Evolutionary conservation across 805 yeast species (phyloP).

Genomic region (Monosporozyma solicola): DNA sequence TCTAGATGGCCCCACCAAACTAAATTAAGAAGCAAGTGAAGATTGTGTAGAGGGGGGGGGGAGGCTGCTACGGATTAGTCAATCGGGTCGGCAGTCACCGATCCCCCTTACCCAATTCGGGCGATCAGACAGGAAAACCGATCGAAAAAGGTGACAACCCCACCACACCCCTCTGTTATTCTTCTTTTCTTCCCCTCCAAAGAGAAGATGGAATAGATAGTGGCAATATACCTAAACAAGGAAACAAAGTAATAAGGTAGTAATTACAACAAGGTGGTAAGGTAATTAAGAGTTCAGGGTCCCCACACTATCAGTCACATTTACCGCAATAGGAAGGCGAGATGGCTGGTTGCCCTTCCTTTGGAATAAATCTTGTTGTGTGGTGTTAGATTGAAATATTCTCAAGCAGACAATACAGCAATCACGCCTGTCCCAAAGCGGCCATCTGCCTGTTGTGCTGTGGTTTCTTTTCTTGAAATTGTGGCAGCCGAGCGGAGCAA

Average conservation of each 20-base stretch:
- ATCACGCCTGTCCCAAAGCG: not conserved
- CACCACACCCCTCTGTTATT: too few relatives aligned
- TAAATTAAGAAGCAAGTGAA: too few relatives aligned
- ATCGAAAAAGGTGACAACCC: too few relatives aligned
- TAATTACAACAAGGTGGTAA: too few relatives aligned
- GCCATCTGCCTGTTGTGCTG: not conserved
- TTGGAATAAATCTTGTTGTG: too few relatives aligned
- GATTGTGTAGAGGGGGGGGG: not conserved
- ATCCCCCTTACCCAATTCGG: not conserved
- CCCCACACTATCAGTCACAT: not conserved
- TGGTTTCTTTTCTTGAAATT: constrained; percentile 2
- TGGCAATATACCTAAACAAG: too few relatives aligned
- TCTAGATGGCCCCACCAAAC: not conserved
- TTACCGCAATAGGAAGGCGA: not conserved
- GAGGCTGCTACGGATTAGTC: not conserved
- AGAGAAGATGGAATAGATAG: not conserved
- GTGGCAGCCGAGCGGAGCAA: not conserved
- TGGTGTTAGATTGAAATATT: too few relatives aligned
- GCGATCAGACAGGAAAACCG: too few relatives aligned
- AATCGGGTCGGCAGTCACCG: not conserved
- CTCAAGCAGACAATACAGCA: not conserved
- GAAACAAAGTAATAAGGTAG: too few relatives aligned
- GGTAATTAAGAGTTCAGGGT: not conserved
- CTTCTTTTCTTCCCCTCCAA: too few relatives aligned
- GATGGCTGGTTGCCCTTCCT: not conserved